phyloP scores from a whole-genome alignment of 805 yeast genomes.

The Candida dajiaensis region DNA sequence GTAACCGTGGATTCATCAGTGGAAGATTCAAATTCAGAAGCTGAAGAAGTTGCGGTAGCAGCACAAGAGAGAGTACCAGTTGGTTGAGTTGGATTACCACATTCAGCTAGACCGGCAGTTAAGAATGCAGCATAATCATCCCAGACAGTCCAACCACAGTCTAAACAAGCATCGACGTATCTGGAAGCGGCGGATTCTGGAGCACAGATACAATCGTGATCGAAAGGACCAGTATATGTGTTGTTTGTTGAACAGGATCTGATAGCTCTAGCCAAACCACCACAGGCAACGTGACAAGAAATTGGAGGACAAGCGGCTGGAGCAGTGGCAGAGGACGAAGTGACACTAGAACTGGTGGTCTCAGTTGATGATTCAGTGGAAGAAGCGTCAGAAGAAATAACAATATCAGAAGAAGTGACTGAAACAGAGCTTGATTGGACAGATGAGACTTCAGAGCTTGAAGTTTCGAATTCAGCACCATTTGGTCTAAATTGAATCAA shows the following conservation, averaged over 20 bases:
- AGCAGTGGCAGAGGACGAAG: no score
- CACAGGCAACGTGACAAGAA: slow-evolving; percentile 27
- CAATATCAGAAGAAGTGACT: neutral
- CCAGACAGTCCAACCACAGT: slow-evolving; percentile 34
- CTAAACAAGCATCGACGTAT: slow-evolving; percentile 23
- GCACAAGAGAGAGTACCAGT: slow-evolving; percentile 29
- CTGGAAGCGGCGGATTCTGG: slow-evolving; percentile 8
- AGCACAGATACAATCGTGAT: slow-evolving; percentile 18
- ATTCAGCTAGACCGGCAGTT: slow-evolving; percentile 20
- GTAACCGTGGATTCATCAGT: neutral
- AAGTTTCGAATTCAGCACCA: neutral
- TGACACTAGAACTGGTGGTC: no score
- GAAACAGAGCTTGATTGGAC: neutral
- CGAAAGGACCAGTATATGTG: slow-evolving; percentile 13
- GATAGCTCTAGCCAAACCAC: slow-evolving; percentile 25
- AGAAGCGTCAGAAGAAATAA: no score
- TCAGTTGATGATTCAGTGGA: no score
- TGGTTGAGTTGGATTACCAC: slow-evolving; percentile 23
- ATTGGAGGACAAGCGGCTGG: slow-evolving; percentile 23
- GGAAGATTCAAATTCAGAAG: no score
- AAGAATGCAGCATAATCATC: slow-evolving; percentile 24
- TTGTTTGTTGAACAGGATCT: slow-evolving; percentile 19
- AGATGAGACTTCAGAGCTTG: neutral
- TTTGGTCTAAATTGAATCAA: slow-evolving; percentile 1
- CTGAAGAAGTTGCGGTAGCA: no score